Base-by-base conservation (phyloP, 2,329 filamentous ascomycete species). In the Pyricularia sp. region DNA sequence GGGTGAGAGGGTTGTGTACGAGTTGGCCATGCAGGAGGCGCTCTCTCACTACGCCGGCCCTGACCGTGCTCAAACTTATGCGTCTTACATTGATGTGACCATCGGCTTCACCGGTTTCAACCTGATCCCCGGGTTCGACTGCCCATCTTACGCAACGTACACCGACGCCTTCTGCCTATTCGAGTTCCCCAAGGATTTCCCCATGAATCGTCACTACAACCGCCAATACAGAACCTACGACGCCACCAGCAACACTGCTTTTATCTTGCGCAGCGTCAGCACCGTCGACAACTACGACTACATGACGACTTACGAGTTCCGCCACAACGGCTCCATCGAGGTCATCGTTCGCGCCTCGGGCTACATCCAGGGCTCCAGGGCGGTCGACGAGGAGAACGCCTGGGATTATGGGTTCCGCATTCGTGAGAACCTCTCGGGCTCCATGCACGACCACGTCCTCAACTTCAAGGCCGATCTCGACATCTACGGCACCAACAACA, bases 151-250 rank as follows among this genome's bases (percentile, higher is more conserved):
- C 61, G 75, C 81, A 0, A 81, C 78, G 0, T 84, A 79, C 66
- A 74, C 83, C 53, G 79, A 83, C 69, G 79, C 77, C 65, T 78
- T 87, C 57, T 87, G 84, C 68, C 66, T 85, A 31, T 85, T 85
- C 66, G 83, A 85, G 70, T 77, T 75, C 64, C 78, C 79, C 19
- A 72, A 79, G 0, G 79, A 79, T 57, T 79, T 77, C 68, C 77
- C 82, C 1, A 77, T 85, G 1, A 62, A 22, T 31, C 60, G 60
- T 7, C 60, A 44, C 60, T 62, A 16, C 31, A n/a, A 40, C 60
- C 64, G 12, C 66, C 69, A 33, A 68, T 65, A 13, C 72, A 2
- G 4, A 2, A 40, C 31, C 2, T 62, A 62, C 31, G 31, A 71
- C 60, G 60, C 60, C 8, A 40, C 71, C 12, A 73, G 73, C 65